Conservation (phyloP, 495 filamentous ascomycete genomes). For the Daldinia bambusicola region DNA sequence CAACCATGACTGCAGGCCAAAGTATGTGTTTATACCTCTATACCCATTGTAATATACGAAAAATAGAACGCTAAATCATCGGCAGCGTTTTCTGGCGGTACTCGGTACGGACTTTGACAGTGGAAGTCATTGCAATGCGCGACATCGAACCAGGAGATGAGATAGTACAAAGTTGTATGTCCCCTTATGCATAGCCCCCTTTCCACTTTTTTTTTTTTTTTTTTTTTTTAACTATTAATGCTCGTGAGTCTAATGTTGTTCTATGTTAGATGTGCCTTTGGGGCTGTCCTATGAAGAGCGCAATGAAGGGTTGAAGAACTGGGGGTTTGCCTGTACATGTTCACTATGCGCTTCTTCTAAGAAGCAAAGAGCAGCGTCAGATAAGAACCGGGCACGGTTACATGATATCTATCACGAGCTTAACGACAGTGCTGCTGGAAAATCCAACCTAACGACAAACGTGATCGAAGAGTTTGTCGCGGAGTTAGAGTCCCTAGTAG, state of each 20-base stretch:
- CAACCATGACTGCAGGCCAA: slow-evolving; percentile 52
- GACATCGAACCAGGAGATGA: slow-evolving; percentile 50
- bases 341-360: slow-evolving; percentile 43
- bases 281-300: slow-evolving; percentile 42
- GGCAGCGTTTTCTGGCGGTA: slow-evolving; percentile 52
- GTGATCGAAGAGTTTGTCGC: slow-evolving; percentile 32
- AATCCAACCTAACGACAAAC: slow-evolving; percentile 14
- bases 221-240: background rate
- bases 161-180: slow-evolving; percentile 51
- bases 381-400: slow-evolving; percentile 42
- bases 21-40: slow-evolving; percentile 32
- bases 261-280: slow-evolving; percentile 48
- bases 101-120: slow-evolving; percentile 39
- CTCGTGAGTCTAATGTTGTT: background rate
- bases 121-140: slow-evolving; percentile 49
- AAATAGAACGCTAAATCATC: slow-evolving; percentile 12
- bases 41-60: background rate
- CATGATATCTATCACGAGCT: slow-evolving; percentile 46
- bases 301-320: slow-evolving; percentile 43
- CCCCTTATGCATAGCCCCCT: background rate
- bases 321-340: slow-evolving; percentile 51
- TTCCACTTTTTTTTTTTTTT: background rate
- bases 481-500: slow-evolving; percentile 46
- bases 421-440: slow-evolving; percentile 26
- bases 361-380: slow-evolving; percentile 32